Evolutionary conservation across 805 yeast species (phyloP).

Genomic region (Candida ulmi): DNA sequence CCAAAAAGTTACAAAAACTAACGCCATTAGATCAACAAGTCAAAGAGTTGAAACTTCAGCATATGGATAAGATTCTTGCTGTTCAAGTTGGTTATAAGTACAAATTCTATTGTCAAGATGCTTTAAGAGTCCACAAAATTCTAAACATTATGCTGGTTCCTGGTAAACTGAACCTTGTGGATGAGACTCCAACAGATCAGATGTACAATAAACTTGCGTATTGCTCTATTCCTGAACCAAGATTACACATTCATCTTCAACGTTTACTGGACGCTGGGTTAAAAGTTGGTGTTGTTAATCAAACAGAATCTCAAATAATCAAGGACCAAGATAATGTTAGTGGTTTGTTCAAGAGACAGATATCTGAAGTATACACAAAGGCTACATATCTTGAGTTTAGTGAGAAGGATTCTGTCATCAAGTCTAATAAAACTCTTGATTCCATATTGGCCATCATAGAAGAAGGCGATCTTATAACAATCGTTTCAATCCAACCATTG

Average conservation of each 20-base stretch:
- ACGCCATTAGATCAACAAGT: conserved; percentile 84
- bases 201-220: conserved; percentile 63
- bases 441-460: conserved; percentile 44
- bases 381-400: conserved; percentile 78
- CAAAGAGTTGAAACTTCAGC: conserved; percentile 50
- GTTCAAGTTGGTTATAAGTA: conserved; percentile 91
- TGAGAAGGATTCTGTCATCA: conserved; percentile 21
- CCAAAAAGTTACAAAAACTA: conserved; percentile 25
- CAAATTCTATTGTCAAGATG: conserved; percentile 83
- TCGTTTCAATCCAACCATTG: conserved; percentile 63
- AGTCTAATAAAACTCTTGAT: conserved; percentile 29
- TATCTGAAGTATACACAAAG: conserved; percentile 69
- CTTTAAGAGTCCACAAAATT: conserved; percentile 58
- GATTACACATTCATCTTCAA: conserved; percentile 72
- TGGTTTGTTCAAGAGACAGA: conserved; percentile 58
- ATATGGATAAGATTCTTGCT: conserved; percentile 68
- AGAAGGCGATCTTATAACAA: conserved; percentile 24
- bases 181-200: conserved; percentile 42
- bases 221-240: conserved; percentile 76
- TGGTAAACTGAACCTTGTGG: conserved; percentile 55
- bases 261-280: conserved; percentile 64
- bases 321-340: conserved; percentile 47
- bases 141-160: conserved; percentile 68
- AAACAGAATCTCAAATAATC: conserved; percentile 73
- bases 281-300: conserved; percentile 85